A percentile compares a stretch with the other conserved stretches of the same genome.
Conservation (phyloP, 371 early-diverging fungal genomes). For the Fennellomyces sp. region DNA sequence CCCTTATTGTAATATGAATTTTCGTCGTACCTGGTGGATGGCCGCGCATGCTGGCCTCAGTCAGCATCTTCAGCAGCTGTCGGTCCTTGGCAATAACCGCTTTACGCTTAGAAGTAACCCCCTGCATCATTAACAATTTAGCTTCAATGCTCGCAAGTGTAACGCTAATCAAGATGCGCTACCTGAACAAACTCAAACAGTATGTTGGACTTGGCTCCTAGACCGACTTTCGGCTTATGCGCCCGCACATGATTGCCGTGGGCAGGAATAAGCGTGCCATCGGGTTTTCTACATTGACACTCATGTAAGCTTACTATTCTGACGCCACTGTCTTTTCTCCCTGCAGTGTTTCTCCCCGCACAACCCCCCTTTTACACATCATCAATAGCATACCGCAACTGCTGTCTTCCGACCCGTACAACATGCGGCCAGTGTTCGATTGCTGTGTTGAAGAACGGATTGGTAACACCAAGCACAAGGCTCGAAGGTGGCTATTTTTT, state of each 20-base stretch:
- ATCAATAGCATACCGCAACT: conserved; percentile 40
- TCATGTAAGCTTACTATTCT: neutral
- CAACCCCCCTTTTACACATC: neutral
- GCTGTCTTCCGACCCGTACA: conserved; percentile 73
- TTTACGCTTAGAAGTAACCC: conserved; percentile 79
- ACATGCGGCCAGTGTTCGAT: conserved; percentile 93
- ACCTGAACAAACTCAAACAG: conserved; percentile 64
- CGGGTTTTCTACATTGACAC: conserved; percentile 40
- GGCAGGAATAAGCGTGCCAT: conserved; percentile 40
- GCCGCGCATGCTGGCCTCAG: conserved; percentile 69
- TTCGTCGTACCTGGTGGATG: conserved; percentile 66
- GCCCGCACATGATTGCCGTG: conserved; percentile 29
- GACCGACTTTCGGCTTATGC: conserved; percentile 25
- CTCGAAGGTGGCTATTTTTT: conserved; percentile 71
- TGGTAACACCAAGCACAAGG: conserved; percentile 91
- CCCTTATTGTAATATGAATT: neutral
- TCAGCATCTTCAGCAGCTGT: conserved; percentile 68
- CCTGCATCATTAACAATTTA: conserved; percentile 30
- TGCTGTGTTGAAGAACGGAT: conserved; percentile 90
- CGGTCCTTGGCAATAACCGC: conserved; percentile 79
- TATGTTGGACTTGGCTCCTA: conserved; percentile 36
- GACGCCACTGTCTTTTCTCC: neutral
- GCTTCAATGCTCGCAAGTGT: too few species aligned
- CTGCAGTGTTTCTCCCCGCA: neutral
- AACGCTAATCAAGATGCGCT: neutral